Evolutionary conservation across 1,284 basidiomycete genomes (phyloP), one percentile per base, ranked within the genome.

Genomic region (Ustilago tritici): DNA sequence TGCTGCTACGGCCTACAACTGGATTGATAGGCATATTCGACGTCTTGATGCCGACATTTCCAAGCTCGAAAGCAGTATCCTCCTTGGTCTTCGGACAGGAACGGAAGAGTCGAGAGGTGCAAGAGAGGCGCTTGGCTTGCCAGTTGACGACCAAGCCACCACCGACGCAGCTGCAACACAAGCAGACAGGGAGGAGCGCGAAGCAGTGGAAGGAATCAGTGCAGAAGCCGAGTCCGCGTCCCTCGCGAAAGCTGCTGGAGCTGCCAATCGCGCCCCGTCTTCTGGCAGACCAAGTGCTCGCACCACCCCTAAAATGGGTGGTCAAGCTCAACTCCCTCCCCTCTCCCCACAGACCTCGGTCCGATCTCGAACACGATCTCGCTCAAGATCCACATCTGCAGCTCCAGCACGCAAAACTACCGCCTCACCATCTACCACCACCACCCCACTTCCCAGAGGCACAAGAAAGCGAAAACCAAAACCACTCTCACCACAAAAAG

Each of bases 11-110:
- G 87, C 88, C 2, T 89, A 89, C 80, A 88, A 89, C 59, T 80
- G 87, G 84, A 87, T 89, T 43, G 88, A 89, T 71, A 79, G 88
- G 46, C 88, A 89, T 73, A 88, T 88, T 57, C 85, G 88, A n/a
- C 87, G 88, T 3, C 85, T 89, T 23, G 88, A 89, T 79, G 86
- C 84, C 0, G 88, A 88, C 11, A 77, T 86, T 23, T 58, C 64
- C 11, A 82, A 82, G 47, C 79, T 76, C 55, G 84, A 85, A 23
- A 59, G 56, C 46, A 81, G 80, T 46, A 74, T 85, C 10, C 62
- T 82, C 9, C 74, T 83, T 4, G 82, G 82, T 0, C 50, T 85
- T 7, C 65, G 80, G 14, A 65, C 68, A 8, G 81, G 81, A 0
- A 80, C 77, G 6, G 73, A 82, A 54, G 77, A 82, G 34, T 78